phyloP scores from a whole-genome alignment of 1,139 yeast genomes.

The Geotrichum histeridarum region DNA sequence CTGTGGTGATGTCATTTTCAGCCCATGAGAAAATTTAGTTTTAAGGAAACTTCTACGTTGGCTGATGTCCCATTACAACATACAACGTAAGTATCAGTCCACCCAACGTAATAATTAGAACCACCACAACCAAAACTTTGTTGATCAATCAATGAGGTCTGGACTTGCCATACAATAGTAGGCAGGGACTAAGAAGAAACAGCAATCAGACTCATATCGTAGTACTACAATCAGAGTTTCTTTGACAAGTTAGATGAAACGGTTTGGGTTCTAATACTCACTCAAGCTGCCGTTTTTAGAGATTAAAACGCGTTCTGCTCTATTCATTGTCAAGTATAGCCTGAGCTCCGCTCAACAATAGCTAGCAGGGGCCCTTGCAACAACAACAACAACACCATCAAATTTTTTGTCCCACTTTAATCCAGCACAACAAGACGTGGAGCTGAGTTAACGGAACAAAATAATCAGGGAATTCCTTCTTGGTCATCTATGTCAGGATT shows the following conservation, averaged over 20 bases:
- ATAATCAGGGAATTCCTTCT: too few species aligned
- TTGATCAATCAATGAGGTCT: not conserved
- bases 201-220: too few species aligned
- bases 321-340: not conserved
- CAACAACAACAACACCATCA: not conserved
- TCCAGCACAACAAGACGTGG: not conserved
- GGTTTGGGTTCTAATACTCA: too few species aligned
- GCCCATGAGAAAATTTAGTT: not conserved
- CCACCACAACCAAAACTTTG: not conserved
- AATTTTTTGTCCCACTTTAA: not conserved
- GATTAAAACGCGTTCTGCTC: too few species aligned
- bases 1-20: not conserved
- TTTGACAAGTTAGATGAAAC: too few species aligned
- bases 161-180: not conserved
- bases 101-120: not conserved
- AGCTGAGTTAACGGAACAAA: too few species aligned
- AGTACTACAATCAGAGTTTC: too few species aligned
- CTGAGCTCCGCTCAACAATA: not conserved
- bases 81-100: not conserved
- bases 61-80: not conserved
- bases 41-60: not conserved
- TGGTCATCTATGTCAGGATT: slow-evolving; percentile 10
- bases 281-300: too few species aligned
- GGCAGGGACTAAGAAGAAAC: not conserved
- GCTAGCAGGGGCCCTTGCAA: not conserved